Base-by-base conservation (phyloP, 2,329 filamentous ascomycete species). In the Coccinonectria pachysandricola region DNA sequence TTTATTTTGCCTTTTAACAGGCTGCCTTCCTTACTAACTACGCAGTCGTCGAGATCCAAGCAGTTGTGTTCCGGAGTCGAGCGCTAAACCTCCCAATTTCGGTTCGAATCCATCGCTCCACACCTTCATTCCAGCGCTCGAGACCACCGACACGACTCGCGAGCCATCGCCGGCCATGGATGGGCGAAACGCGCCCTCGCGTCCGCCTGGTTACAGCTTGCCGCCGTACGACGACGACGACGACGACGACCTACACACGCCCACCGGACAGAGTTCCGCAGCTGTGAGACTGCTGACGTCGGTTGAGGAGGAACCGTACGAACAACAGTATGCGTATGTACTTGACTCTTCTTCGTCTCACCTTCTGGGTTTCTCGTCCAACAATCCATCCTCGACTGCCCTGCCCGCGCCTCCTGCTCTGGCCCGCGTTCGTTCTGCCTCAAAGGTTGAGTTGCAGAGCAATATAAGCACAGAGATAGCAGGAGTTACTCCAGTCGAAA, bases 291-390 rank as follows among this genome's bases (percentile, higher is more conserved):
- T 79, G 42, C 56, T 79, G 54, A 77, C 72, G 27, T 75, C 71
- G 6, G 62, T 73, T 50, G 73, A 77, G 45, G 71, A 75, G n/a
- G n/a, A n/a, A n/a, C n/a, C n/a, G n/a, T n/a, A n/a, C n/a, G n/a
- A n/a, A n/a, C n/a, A n/a, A n/a, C n/a, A n/a, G n/a, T n/a, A n/a
- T 48, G 60, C 65, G 71, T 76, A 76, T 60, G 72, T 76, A 56
- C 45, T 48, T 38, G 24, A 31, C 16, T 28, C 27, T 24, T 34
- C 31, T 20, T 34, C 33, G 20, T 34, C 26, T 23, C 31, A 36
- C 23, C 30, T 26, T 13, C 8, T 12, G 13, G 14, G 13, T 23
- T 26, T 18, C 24, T 27, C 28, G 31, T 27, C 22, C 23, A 16
- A 28, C 24, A 21, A 21, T 23, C 18, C 13, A 19, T 22, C 30